These are phyloP conservation scores for Paecilomyces sp. DNA, from an alignment of 2,329 filamentous ascomycete genomes.

Conservation along the genomic window DNA sequence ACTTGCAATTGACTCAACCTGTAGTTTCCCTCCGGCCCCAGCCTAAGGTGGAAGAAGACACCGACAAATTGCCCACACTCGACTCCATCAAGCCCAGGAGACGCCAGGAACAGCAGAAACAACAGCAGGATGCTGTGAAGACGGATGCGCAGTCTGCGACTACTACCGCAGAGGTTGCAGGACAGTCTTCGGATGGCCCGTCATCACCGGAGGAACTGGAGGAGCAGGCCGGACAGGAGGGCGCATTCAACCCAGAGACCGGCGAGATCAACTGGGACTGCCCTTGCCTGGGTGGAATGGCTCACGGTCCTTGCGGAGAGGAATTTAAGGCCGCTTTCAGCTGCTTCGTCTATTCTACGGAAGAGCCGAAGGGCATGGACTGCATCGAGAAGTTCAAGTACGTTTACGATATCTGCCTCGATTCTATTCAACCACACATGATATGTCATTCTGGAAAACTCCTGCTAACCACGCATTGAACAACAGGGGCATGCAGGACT, in stretches of 20 bases:
- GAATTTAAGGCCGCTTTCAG: constrained; percentile 94
- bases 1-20: background rate
- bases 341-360: constrained; percentile 92
- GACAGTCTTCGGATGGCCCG: constrained; percentile 15
- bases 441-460: constrained; percentile 1
- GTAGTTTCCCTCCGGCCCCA: constrained; percentile 26
- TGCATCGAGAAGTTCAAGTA: constrained; percentile 98
- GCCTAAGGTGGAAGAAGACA: constrained; percentile 16
- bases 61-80: constrained; percentile 51
- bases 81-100: constrained; percentile 58
- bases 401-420: constrained; percentile 25
- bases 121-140: constrained; percentile 12
- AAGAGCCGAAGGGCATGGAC: constrained; percentile 96
- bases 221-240: constrained; percentile 74
- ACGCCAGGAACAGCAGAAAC: constrained; percentile 15
- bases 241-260: constrained; percentile 95
- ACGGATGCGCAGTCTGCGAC: constrained; percentile 2
- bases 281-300: constrained; percentile 95
- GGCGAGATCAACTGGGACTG: constrained; percentile 99
- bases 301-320: constrained; percentile 87
- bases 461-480: constrained; percentile 21
- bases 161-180: constrained; percentile 8
- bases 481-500: constrained; percentile 86
- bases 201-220: constrained; percentile 54
- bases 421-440: background rate